Percentiles rank a stretch among this genome's conserved stretches.
Conservation (phyloP, 345 rosid species). For the Eucalyptus lansdowneana region DNA sequence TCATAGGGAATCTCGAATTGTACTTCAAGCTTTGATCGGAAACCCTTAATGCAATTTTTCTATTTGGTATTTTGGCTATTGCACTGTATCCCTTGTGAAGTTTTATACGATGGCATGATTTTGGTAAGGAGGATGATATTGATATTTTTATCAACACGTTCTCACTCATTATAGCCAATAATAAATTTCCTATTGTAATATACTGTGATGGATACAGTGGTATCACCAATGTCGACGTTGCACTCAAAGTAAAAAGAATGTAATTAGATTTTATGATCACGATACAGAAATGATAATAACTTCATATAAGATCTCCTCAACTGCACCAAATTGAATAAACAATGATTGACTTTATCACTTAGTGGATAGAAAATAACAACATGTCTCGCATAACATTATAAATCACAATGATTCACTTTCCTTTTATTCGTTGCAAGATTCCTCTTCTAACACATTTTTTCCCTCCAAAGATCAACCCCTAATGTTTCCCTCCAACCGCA, state of each 20-base stretch:
- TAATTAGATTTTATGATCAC: too few species aligned
- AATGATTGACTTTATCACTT: rapidly evolving
- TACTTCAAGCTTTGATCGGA: not conserved
- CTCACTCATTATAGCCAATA: not conserved
- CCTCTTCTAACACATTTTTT: not conserved
- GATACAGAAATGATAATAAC: rapidly evolving
- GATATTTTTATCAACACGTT: not conserved
- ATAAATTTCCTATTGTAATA: too few species aligned
- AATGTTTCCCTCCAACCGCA: not conserved
- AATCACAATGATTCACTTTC: not conserved
- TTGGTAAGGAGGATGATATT: not conserved
- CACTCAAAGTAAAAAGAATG: too few species aligned
- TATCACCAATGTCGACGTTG: rapidly evolving
- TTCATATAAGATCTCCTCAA: not conserved
- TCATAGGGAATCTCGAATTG: too few species aligned
- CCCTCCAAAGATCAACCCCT: not conserved
- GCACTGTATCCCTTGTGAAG: not conserved
- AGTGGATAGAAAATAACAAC: too few species aligned
- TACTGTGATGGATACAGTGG: rapidly evolving
- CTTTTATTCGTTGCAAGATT: too few species aligned
- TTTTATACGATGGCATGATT: not conserved
- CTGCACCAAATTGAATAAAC: rapidly evolving
- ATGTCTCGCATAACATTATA: not conserved
- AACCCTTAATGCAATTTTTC: not conserved
- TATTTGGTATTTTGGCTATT: not conserved